Evolutionary conservation across 805 yeast species (phyloP), one percentile per base, ranked within the genome.

Genomic region (Suhomyces faveliae): DNA sequence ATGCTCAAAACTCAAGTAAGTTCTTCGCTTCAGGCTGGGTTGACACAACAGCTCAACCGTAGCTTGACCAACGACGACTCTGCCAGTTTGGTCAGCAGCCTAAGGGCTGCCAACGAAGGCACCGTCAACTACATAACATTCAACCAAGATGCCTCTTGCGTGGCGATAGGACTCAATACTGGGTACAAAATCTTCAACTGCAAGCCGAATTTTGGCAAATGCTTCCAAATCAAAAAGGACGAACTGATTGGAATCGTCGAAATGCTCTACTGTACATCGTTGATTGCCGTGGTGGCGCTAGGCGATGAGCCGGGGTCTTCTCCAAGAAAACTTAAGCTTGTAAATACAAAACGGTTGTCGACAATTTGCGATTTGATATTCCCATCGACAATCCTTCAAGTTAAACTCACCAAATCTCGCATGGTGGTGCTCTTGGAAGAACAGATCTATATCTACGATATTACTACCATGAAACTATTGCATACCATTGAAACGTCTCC

Each of bases 61-160:
- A 47, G 51, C 39, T 12, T 47, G 15, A 44, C 50, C 37, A 50
- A 57, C 19, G 63, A 60, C 17, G 59, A 56, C 1, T 49, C 51
- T 10, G 52, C 57, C 2, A 54, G 57, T 15, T 39, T 51, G 8
- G 48, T 52, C 21, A 50, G 60, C 41, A 52, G 55, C 2, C 21
- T 46, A 37, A 45, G 45, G 19, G 24, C 25, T 23, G 30, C 22
- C 24, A 13, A 33, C n/a, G 39, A 42, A 35, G 42, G 39, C 40
- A n/a, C 37, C 17, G 75, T 73, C 46, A 73, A 73, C 49, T 72
- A 60, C 58, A 69, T 73, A 35, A 66, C 73, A 1, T 90, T 91
- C 78, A 92, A 94, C 68, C 99, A 92, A 74, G 97, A 92, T 68
- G 84, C 84, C 51, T 77, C 76, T 61, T 89, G 97, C 66, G 76